Percentiles rank a stretch among this genome's conserved stretches.
Conservation (phyloP, 1,284 basidiomycete genomes). For the Hemileia vastatrix region DNA sequence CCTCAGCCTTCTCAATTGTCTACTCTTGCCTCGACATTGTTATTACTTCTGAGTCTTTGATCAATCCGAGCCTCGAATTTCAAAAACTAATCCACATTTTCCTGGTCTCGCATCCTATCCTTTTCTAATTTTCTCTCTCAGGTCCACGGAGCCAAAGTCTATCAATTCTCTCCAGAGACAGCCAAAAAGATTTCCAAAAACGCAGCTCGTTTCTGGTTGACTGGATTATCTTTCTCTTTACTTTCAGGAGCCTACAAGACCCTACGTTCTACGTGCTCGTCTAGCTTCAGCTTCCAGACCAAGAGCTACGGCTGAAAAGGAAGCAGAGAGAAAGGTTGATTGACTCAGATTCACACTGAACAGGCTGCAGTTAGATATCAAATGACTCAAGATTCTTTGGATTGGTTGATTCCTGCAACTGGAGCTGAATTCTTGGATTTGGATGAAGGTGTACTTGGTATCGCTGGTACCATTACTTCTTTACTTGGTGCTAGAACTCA, state of each 20-base stretch:
- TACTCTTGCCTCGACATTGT: too few relatives aligned
- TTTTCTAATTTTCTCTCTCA: conserved; percentile 35
- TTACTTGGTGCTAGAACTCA: conserved; percentile 40
- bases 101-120: too few relatives aligned
- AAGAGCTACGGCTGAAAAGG: conserved; percentile 42
- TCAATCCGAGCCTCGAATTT: too few relatives aligned
- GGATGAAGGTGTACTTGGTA: conserved; percentile 75
- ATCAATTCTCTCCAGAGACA: conserved; percentile 54
- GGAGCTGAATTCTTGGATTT: conserved; percentile 65
- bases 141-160: conserved; percentile 59
- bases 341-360: conserved; percentile 51
- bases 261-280: conserved; percentile 38
- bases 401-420: conserved; percentile 80
- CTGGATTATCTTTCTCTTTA: conserved; percentile 57
- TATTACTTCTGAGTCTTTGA: too few relatives aligned
- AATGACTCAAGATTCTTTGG: conserved; percentile 67
- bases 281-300: conserved; percentile 33
- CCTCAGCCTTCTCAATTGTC: too few relatives aligned
- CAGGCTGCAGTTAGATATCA: conserved; percentile 63
- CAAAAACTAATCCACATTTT: too few relatives aligned
- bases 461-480: conserved; percentile 64
- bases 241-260: too few relatives aligned
- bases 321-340: conserved; percentile 44
- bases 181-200: conserved; percentile 58
- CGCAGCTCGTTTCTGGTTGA: conserved; percentile 79